These are phyloP conservation scores for Neofusicoccum cordaticola DNA, from an alignment of 2,329 filamentous ascomycete species.

Conservation along the genomic window DNA sequence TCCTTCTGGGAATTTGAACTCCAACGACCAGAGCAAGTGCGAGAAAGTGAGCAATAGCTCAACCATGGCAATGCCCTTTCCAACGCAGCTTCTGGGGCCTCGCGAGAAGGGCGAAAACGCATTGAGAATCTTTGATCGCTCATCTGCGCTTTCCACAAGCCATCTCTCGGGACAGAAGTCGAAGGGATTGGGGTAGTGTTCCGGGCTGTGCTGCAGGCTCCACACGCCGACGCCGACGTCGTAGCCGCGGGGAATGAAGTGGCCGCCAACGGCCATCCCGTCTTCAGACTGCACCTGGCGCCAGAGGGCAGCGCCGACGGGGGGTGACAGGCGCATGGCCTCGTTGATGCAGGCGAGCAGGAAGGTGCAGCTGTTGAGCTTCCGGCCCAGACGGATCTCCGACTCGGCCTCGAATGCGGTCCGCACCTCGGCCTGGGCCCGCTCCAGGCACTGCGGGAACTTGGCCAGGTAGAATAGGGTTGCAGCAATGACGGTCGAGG, in stretches of 20 bases:
- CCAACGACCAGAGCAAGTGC: constrained; percentile 56
- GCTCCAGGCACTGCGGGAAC: constrained; percentile 35
- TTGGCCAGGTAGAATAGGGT: constrained; percentile 46
- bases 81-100: constrained; percentile 69
- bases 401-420: constrained; percentile 35
- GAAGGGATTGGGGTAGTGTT: constrained; percentile 38
- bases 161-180: constrained; percentile 30
- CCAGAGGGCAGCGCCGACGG: constrained; percentile 38
- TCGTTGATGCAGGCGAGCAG: constrained; percentile 42
- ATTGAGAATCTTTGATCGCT: background rate
- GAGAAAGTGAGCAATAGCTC: constrained; percentile 61
- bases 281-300: constrained; percentile 34
- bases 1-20: constrained; percentile 36
- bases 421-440: constrained; percentile 34
- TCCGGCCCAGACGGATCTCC: constrained; percentile 36
- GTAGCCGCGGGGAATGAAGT: constrained; percentile 34
- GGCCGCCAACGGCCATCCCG: constrained; percentile 27
- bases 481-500: constrained; percentile 41
- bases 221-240: constrained; percentile 41
- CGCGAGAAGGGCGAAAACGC: constrained; percentile 70
- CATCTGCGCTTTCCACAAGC: constrained; percentile 3
- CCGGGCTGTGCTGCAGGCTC: constrained; percentile 37
- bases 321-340: constrained; percentile 40
- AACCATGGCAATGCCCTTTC: constrained; percentile 59
- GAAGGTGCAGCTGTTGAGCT: constrained; percentile 34